Conservation (phyloP, 768 basidiomycete genomes). For the Boletus sensibilis region DNA sequence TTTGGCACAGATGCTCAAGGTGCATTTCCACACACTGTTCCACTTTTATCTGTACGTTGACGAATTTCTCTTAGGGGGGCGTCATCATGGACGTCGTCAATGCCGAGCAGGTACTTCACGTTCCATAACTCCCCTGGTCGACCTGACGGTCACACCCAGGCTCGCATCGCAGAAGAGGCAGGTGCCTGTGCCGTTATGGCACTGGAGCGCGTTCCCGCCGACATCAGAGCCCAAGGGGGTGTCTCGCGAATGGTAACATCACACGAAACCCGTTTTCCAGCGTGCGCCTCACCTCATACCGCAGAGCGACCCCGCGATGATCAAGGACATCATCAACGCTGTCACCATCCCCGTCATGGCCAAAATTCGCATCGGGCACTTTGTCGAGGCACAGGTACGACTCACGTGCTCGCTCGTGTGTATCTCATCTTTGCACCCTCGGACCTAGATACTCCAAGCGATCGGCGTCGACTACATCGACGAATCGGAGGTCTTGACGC, state of each 20-base stretch:
- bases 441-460: slow-evolving; percentile 78
- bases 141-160: slow-evolving; percentile 43
- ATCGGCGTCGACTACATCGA: slow-evolving; percentile 97
- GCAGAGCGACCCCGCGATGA: slow-evolving; percentile 92
- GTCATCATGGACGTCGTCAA: slow-evolving; percentile 97
- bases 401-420: not conserved
- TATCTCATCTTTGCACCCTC: not conserved
- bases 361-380: slow-evolving; percentile 94
- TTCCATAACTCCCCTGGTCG: not conserved
- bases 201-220: slow-evolving; percentile 90
- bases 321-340: slow-evolving; percentile 92
- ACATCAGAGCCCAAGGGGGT: slow-evolving; percentile 88
- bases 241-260: slow-evolving; percentile 89
- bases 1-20: slow-evolving; percentile 96
- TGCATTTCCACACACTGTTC: slow-evolving; percentile 26
- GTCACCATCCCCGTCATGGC: slow-evolving; percentile 98
- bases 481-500: slow-evolving; percentile 92
- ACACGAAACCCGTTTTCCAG: not conserved
- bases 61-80: slow-evolving; percentile 51
- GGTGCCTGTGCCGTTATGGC: slow-evolving; percentile 99
- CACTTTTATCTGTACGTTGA: not conserved
- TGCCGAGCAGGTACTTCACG: slow-evolving; percentile 51
- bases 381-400: slow-evolving; percentile 89
- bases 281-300: not conserved
- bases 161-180: slow-evolving; percentile 94